A percentile compares a stretch with the other conserved stretches of the same genome.
These are phyloP conservation scores for Heterobasidion occidentale DNA, from an alignment of 1,284 basidiomycete species.

Conservation along the genomic window DNA sequence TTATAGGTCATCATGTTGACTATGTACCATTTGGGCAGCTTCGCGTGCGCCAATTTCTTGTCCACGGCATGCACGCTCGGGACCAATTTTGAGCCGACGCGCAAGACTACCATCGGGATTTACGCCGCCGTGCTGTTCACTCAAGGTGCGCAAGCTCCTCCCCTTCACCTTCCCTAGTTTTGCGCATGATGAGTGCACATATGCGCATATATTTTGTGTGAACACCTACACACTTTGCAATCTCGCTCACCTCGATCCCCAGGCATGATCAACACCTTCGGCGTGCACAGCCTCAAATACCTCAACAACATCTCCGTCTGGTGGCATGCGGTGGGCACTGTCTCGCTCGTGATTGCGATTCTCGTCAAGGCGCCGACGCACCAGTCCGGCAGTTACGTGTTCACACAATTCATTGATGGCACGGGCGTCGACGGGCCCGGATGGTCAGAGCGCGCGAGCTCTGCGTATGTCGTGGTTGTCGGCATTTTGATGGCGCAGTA, in stretches of 20 bases:
- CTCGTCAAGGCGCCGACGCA: constrained; percentile 63
- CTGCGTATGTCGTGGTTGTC: constrained; percentile 62
- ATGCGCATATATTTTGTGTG: neutral
- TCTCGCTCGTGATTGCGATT: constrained; percentile 55
- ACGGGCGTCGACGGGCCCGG: constrained; percentile 54
- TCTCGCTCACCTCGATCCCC: neutral
- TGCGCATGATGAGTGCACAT: neutral
- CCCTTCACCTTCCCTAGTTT: neutral
- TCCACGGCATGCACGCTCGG: constrained; percentile 54
- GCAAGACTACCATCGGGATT: constrained; percentile 59
- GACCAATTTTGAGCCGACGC: constrained; percentile 46
- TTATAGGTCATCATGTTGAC: no score
- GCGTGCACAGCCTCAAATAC: constrained; percentile 53
- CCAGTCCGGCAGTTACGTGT: constrained; percentile 62
- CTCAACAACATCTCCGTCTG: constrained; percentile 67
- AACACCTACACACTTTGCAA: neutral
- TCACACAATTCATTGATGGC: constrained; percentile 60
- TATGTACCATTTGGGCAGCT: constrained; percentile 27
- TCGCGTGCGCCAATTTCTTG: constrained; percentile 62
- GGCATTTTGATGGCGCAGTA: constrained; percentile 70
- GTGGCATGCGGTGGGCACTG: constrained; percentile 69
- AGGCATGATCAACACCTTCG: constrained; percentile 66
- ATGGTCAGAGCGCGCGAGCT: constrained; percentile 61
- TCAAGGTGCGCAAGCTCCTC: constrained; percentile 32
- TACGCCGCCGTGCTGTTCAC: constrained; percentile 61